Evolutionary conservation across 345 rosid genomes (phyloP).

Genomic region (Raphanus raphanistrum): DNA sequence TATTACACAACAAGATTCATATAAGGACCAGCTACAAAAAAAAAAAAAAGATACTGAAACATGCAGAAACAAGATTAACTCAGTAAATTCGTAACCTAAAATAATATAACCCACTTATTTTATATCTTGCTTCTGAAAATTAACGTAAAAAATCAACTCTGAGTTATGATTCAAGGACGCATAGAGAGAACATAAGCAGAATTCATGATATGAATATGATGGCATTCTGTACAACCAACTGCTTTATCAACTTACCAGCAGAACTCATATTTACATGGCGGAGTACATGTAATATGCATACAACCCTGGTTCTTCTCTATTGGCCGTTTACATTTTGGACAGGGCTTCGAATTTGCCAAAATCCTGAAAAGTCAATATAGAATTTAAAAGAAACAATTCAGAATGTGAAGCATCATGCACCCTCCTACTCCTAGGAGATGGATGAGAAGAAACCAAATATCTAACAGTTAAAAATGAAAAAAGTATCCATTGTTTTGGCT

Average conservation of each 20-base stretch:
- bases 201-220: not conserved
- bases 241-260: slow-evolving; percentile 56
- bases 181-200: not conserved
- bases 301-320: slow-evolving; percentile 87
- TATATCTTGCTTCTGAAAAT: slow-evolving; percentile 3
- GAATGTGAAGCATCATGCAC: slow-evolving; percentile 2
- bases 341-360: slow-evolving; percentile 78
- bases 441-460: slow-evolving; percentile 8
- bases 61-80: slow-evolving; percentile 8
- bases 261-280: slow-evolving; percentile 79
- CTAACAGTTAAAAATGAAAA: not conserved
- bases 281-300: slow-evolving; percentile 90
- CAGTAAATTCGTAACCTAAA: not conserved
- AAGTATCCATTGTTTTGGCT: not conserved
- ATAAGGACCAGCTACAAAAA: not conserved
- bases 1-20: slow-evolving; percentile 12
- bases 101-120: not conserved
- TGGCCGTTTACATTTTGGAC: slow-evolving; percentile 80
- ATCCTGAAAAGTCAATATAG: slow-evolving; percentile 48
- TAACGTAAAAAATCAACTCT: not conserved
- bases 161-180: not conserved
- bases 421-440: slow-evolving; percentile 1
- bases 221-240: not conserved
- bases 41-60: not conserved
- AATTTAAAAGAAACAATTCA: slow-evolving; percentile 7